Base-by-base conservation (phyloP, 805 yeast genomes). In the Monosporozyma unispora region DNA sequence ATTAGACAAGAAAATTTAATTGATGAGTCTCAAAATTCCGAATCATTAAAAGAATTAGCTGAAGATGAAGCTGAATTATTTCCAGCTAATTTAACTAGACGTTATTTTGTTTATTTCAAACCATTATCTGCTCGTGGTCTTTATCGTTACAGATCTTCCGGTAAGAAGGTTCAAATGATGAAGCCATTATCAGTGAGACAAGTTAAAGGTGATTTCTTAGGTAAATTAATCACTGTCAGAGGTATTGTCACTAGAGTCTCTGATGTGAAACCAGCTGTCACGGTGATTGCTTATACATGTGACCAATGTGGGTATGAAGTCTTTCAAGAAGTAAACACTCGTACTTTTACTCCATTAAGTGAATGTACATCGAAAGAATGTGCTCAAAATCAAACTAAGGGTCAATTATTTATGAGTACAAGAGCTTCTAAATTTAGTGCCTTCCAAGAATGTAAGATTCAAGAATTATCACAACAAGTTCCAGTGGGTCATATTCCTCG, bases 401-500 rank as follows among this genome's bases (percentile, higher is more conserved):
- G 99, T 50, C 89, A 87, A 70, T 74, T 93, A 47, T 88, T 85
- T 66, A 86, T 90, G 80, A 80, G 91, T 43, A 89, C 98, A 11
- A 79, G 99, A 59, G 99, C 99, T 2, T 89, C 97, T 29, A 93
- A 93, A 69, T 93, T 95, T 62, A 76, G 84, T 48, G 87, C 96
- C 6, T 93, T 90, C 75, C 99, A 93, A 71, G 99, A 93, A 61
- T 93, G 90, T 49, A 84, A 87, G 61, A 76, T 93, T 53, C 99
- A 93, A 72, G 99, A 93, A 69, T 72, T 91, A 64, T 87, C 98
- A 4, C 83, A 84, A 56, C 99, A 93, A 70, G 99, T 93, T 16
- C 99, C 99, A 0, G 91, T 90, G 27, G 99, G 99, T 48, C 96
- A 91, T 67, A 93, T 93, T 54, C 99, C 99, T 45, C 79, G 99